Evolutionary conservation across 163 green algal species (phyloP), one percentile per base, ranked within the genome.

Genomic region (Chlamydomonas reinhardtii): DNA sequence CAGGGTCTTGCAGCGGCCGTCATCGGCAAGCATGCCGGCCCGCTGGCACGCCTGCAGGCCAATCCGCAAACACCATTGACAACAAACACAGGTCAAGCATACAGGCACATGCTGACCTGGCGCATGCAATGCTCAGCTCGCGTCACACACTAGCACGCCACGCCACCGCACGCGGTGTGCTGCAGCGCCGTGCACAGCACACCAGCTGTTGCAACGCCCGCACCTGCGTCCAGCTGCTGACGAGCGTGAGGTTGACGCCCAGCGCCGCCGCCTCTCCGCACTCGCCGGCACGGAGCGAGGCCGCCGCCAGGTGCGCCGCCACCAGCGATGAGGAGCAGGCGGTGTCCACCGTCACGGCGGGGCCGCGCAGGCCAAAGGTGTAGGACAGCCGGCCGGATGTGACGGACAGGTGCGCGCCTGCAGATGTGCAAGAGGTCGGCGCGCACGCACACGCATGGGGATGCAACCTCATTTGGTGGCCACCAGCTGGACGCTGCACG

Each of bases 1-100:
- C 35, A 99, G 88, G 0, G 97, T 88, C 89, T 95, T 95, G 92
- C 97, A 99, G 52, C 96, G 94, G 35, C 97, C 97, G 35, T 98
- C 96, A 6, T 87, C 82, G 4, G 96, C 86, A 25, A 99, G 91
- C 95, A 99, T 98, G 77, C 95, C 93, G 2, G 95, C 94, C 1
- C 82, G 72, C 62, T 88, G 78, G 74, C 89, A 92, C 0, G 86
- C 89, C 89, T 90, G 69, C n/a, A 24, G 16, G 20, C 20, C 59
- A 66, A 48, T 48, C 39, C 5, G 5, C 20, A 29, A 65, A 25
- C 20, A 65, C 19, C 39, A 48, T 48, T 8, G n/a, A n/a, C n/a
- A n/a, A n/a, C n/a, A n/a, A n/a, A n/a, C n/a, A n/a, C n/a, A n/a
- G n/a, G n/a, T n/a, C n/a, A n/a, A n/a, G n/a, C n/a, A n/a, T n/a